Evolutionary conservation across 1,139 yeast species (phyloP), one percentile per base, ranked within the genome.

Genomic region (Hansenula lynferdii): DNA sequence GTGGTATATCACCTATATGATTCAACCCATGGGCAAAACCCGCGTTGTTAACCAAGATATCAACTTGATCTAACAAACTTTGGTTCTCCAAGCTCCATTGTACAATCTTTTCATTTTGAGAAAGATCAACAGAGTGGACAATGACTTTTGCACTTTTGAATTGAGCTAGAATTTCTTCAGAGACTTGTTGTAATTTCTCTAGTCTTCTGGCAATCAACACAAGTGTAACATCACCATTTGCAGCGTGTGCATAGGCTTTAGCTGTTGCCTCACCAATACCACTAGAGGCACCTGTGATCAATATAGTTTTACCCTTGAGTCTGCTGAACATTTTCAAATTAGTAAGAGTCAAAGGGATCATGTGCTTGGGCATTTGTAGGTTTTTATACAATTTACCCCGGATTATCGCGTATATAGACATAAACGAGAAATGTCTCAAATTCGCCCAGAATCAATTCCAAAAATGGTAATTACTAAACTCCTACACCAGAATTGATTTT

Each of bases 1-100:
- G 64, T 8, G 58, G 52, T 35, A 77, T 65, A 7, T 61, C 63
- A 6, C 84, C 84, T 14, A 80, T 75, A 21, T 57, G 50, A 28
- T 72, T 82, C 33, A 60, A 58, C 16, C 87, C 86, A 42, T 69
- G 65, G 6, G 83, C 85, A 60, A 76, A 67, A n/a, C 87, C 87
- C 15, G 86, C 84, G 53, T 80, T 80, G 64, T 80, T 80, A 44
- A 80, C 62, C 35, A 81, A 66, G 14, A 80, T 69, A 52, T 73
- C 78, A 37, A 72, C 61, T 12, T 15, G 27, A 12, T 24, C 16
- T 4, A 42, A 11, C 16, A 39, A 12, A 5, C 32, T 26, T 12
- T 24, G 17, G 12, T 35, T 21, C 3, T 43, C 43, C 9, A 55
- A 50, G 28, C 79, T 59, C 49, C 69, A 75, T 28, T 63, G 56